Percentiles rank a stretch among this genome's conserved stretches.
These are phyloP conservation scores for Xenoacremonium recifei DNA, from an alignment of 2,329 filamentous ascomycete genomes.

Conservation along the genomic window DNA sequence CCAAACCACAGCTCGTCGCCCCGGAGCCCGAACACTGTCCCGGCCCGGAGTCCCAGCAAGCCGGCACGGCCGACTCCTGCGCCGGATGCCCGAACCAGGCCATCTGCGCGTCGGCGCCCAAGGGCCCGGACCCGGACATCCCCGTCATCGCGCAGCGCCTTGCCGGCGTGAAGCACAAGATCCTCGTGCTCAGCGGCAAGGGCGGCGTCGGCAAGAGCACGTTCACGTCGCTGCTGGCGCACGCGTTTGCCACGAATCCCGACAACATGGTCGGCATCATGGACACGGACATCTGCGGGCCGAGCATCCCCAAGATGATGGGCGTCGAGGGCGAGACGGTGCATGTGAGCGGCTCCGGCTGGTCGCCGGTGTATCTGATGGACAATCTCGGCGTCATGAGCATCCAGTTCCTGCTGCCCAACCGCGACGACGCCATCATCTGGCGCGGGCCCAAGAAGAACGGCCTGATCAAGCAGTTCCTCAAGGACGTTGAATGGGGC, in stretches of 20 bases:
- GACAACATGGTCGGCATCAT: slow-evolving; percentile 85
- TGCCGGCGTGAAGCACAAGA: slow-evolving; percentile 81
- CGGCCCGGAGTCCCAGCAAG: slow-evolving; percentile 75
- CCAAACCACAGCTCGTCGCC: slow-evolving; percentile 81
- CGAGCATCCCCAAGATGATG: slow-evolving; percentile 98
- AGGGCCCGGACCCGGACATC: slow-evolving; percentile 93
- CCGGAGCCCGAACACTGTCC: slow-evolving; percentile 97
- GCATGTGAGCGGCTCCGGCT: slow-evolving; percentile 83
- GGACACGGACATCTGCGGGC: slow-evolving; percentile 97
- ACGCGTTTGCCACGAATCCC: slow-evolving; percentile 82
- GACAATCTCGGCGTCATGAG: slow-evolving; percentile 97
- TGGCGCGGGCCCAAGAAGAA: slow-evolving; percentile 99
- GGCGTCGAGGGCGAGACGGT: slow-evolving; percentile 93
- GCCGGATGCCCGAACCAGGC: slow-evolving; percentile 93
- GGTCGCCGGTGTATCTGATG: slow-evolving; percentile 93
- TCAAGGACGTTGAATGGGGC: slow-evolving; percentile 98
- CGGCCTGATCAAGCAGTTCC: slow-evolving; percentile 93
- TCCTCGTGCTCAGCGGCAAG: slow-evolving; percentile 90
- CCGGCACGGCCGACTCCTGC: slow-evolving; percentile 76
- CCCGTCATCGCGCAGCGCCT: slow-evolving; percentile 83
- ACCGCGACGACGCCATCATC: slow-evolving; percentile 90
- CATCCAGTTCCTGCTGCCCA: slow-evolving; percentile 96
- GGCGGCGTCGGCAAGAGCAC: slow-evolving; percentile 97
- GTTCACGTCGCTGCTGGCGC: slow-evolving; percentile 82
- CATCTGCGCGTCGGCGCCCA: slow-evolving; percentile 91